Base-by-base conservation (phyloP, 164 flowering plant species). In the Akebia trifoliata region DNA sequence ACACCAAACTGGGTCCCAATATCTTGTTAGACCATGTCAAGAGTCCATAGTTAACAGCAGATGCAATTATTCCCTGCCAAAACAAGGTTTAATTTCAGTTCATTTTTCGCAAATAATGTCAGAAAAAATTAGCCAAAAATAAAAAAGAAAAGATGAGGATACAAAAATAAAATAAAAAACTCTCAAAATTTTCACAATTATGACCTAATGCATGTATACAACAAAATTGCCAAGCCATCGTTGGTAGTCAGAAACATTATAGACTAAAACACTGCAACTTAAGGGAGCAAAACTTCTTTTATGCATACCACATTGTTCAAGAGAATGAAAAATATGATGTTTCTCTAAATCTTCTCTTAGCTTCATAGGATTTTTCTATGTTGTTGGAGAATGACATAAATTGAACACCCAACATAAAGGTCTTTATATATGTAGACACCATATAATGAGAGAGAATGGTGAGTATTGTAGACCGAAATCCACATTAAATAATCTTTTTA, bases 11-110 rank as follows among this genome's bases (percentile, higher is more conserved):
- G 46, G 99, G 97, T 36, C 97, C 97, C 70, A 94, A 60, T 24
- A 86, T 81, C 78, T 90, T 94, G 65, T 90, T 94, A 47, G 83
- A 81, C 99, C 99, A 94, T 46, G 97, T 86, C 60, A 84, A 60
- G 32, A 90, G 78, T 38, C 96, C 99, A 76, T 90, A 87, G 54
- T 85, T 87, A 26, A 90, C 56, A 34, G 99, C 99, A 68, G 99
- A 94, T 44, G 99, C 90, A 69, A 90, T 64, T 62, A 77, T 65
- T 60, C 99, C 99, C 99, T 94, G 83, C 3, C 14, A 71, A 60
- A 43, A 45, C 9, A 31, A 49, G 22, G 32, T 14, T 26, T 9
- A 29, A 1, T 22, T 64, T 49, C 56, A 50, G 28, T 58, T 8
- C 2, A 6, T 20, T 15, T 17, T 18, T 37, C 8, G 14, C 48